Conservation (phyloP, 177 flowering plant genomes). For the Vitis hybrid region DNA sequence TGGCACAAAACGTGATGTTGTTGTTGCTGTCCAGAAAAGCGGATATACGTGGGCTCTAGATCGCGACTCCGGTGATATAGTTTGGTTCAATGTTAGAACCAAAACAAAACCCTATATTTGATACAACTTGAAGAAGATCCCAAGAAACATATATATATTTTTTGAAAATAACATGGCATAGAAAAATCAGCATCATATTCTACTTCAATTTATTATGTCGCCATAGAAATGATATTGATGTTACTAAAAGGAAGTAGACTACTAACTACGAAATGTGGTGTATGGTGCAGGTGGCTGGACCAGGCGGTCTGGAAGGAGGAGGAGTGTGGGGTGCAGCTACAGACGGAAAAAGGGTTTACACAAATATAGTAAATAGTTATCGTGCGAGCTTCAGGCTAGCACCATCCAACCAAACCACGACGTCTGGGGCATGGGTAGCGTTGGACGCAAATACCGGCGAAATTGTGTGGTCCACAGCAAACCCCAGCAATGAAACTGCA, state of each 20-base stretch:
- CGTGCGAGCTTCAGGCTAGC: slow-evolving; percentile 15
- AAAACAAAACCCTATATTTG: no score
- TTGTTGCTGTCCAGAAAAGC: slow-evolving; percentile 57
- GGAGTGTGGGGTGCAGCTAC: slow-evolving; percentile 49
- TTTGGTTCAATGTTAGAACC: slow-evolving; percentile 43
- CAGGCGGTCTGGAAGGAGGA: slow-evolving; percentile 37
- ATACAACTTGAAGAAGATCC: no score
- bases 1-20: slow-evolving; percentile 38
- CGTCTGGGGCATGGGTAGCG: slow-evolving; percentile 32
- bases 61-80: slow-evolving; percentile 41
- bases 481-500: slow-evolving; percentile 23
- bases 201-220: no score
- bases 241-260: no score
- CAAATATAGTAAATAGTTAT: slow-evolving; percentile 28
- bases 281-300: slow-evolving; percentile 43
- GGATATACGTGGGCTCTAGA: slow-evolving; percentile 64
- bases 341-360: slow-evolving; percentile 34
- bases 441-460: slow-evolving; percentile 18
- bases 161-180: no score
- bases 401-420: slow-evolving; percentile 19
- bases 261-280: no score
- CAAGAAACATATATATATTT: no score
- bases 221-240: no score
- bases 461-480: slow-evolving; percentile 21
- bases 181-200: no score